These are phyloP conservation scores for Leucosporidium scottii DNA, from an alignment of 768 basidiomycete genomes.

Conservation along the genomic window DNA sequence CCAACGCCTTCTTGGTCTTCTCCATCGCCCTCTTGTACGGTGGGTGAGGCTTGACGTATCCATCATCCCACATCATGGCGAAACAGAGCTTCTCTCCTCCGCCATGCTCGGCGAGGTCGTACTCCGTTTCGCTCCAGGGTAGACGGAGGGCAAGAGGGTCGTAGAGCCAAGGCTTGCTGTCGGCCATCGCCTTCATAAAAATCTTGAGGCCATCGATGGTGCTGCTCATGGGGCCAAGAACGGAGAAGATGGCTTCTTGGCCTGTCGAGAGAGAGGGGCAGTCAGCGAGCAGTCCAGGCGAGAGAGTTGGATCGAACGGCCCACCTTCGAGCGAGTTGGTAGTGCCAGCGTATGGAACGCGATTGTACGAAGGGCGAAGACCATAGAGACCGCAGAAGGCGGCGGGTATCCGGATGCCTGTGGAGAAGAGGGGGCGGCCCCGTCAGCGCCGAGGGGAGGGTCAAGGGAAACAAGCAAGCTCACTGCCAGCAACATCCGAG, in stretches of 20 bases:
- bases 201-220: constrained; percentile 56
- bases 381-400: constrained; percentile 64
- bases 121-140: constrained; percentile 57
- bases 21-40: constrained; percentile 60
- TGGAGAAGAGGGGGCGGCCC: background rate
- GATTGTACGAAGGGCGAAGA: constrained; percentile 60
- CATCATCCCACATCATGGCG: constrained; percentile 64
- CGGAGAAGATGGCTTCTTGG: constrained; percentile 62
- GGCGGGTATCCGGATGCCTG: constrained; percentile 59
- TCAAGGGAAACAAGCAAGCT: background rate
- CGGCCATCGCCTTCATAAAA: constrained; percentile 61
- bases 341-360: constrained; percentile 62
- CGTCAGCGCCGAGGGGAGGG: background rate
- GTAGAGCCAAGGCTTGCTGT: constrained; percentile 56
- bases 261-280: constrained; percentile 38
- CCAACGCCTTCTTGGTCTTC: constrained; percentile 52
- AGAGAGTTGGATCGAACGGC: background rate
- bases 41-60: constrained; percentile 55
- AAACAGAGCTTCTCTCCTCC: constrained; percentile 47
- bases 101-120: constrained; percentile 57
- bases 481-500: constrained; percentile 46
- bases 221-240: constrained; percentile 63
- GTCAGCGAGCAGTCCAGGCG: background rate
- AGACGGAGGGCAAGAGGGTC: constrained; percentile 58
- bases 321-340: constrained; percentile 55